phyloP scores from a whole-genome alignment of 2,329 filamentous ascomycete species.

The Ilyonectria robusta region DNA sequence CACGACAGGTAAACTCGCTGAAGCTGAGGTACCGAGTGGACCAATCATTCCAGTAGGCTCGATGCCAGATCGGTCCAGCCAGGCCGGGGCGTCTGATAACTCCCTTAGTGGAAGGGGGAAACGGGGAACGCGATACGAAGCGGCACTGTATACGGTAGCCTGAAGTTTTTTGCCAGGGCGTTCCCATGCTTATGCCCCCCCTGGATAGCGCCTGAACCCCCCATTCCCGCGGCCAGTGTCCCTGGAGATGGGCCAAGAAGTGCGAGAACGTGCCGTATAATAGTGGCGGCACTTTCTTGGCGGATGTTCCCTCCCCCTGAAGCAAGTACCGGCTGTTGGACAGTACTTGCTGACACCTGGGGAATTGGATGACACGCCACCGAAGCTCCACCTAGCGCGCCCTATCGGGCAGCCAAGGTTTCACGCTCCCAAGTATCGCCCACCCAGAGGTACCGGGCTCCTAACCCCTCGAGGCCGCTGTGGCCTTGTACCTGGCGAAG shows the following conservation, averaged over 20 bases:
- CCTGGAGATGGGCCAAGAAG: background rate
- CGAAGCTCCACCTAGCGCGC: background rate
- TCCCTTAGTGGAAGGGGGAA: slow-evolving; percentile 15
- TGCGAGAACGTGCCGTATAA: background rate
- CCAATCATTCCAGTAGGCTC: slow-evolving; percentile 40
- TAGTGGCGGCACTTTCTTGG: slow-evolving; percentile 17
- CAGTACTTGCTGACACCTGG: slow-evolving; percentile 13
- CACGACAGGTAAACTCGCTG: slow-evolving; percentile 20
- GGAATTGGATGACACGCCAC: slow-evolving; percentile 1
- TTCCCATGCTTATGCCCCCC: background rate
- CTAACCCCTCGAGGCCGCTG: slow-evolving; percentile 10
- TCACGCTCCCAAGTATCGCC: slow-evolving; percentile 20
- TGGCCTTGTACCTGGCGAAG: slow-evolving; percentile 35
- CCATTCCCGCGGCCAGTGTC: background rate
- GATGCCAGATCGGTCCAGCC: slow-evolving; percentile 31
- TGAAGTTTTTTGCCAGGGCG: slow-evolving; percentile 2
- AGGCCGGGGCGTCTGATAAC: slow-evolving; percentile 22
- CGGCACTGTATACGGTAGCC: background rate
- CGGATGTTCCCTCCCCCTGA: slow-evolving; percentile 19
- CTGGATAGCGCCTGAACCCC: background rate
- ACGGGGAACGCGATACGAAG: slow-evolving; percentile 23
- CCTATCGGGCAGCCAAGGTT: background rate
- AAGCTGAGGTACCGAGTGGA: slow-evolving; percentile 33
- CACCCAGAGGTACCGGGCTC: slow-evolving; percentile 32
- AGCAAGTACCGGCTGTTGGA: slow-evolving; percentile 21